A percentile compares a stretch with the other conserved stretches of the same genome.
These are phyloP conservation scores for Salvia sclarea DNA, from an alignment of 305 asterid species.

Conservation along the genomic window DNA sequence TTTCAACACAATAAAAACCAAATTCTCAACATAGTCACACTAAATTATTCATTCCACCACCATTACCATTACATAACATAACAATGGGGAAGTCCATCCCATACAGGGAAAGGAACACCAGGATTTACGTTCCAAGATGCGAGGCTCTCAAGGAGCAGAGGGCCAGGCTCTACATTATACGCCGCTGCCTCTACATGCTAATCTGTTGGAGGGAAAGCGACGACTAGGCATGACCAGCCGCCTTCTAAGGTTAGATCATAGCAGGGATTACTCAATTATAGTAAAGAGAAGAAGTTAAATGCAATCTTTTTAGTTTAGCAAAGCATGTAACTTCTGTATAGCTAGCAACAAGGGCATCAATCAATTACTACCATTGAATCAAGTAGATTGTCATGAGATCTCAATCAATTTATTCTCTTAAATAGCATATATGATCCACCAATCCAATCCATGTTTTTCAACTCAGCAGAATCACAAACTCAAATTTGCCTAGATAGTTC, in stretches of 20 bases:
- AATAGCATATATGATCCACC: neutral
- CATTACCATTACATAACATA: too few relatives aligned
- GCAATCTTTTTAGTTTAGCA: constrained; percentile 26
- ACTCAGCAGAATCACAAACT: neutral
- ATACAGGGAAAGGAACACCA: constrained; percentile 29
- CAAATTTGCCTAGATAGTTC: neutral
- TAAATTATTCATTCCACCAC: too few relatives aligned
- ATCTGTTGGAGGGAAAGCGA: constrained; percentile 52
- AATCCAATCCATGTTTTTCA: constrained; percentile 7
- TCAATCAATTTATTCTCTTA: neutral
- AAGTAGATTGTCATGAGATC: neutral
- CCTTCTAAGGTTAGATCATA: constrained; percentile 27
- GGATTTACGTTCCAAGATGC: constrained; percentile 28
- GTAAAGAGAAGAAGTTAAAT: neutral
- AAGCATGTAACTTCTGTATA: neutral
- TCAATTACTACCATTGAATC: too few relatives aligned
- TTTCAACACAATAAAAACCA: constrained; percentile 31
- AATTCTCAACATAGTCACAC: constrained; percentile 14
- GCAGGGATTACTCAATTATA: neutral
- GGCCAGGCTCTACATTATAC: constrained; percentile 52
- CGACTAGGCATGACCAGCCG: constrained; percentile 38
- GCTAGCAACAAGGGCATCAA: constrained; percentile 2
- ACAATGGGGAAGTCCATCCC: constrained; percentile 40
- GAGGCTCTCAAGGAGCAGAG: constrained; percentile 48
- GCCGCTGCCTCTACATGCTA: constrained; percentile 52